These are phyloP conservation scores for Apophysomyces variabilis DNA, from an alignment of 371 early-diverging fungal genomes.

Conservation along the genomic window DNA sequence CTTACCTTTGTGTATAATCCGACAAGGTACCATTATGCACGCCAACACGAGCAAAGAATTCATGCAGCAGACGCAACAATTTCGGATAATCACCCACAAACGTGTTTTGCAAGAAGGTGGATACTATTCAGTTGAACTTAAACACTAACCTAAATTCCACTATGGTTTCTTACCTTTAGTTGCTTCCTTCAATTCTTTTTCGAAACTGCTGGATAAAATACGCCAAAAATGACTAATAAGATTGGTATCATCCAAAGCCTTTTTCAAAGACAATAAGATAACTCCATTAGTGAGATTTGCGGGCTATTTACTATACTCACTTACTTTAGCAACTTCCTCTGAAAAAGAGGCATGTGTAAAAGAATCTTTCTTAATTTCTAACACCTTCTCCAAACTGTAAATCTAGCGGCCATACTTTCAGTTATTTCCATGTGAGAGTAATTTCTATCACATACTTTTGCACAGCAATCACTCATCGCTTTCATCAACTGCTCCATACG, in stretches of 20 bases:
- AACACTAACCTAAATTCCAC: not conserved
- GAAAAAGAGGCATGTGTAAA: conserved; percentile 68
- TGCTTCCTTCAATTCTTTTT: conserved; percentile 52
- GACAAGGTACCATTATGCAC: conserved; percentile 58
- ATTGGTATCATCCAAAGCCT: conserved; percentile 46
- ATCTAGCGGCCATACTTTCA: conserved; percentile 41
- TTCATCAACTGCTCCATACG: conserved; percentile 77
- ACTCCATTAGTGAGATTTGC: not conserved
- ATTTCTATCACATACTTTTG: conserved; percentile 51
- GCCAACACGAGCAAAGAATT: conserved; percentile 75
- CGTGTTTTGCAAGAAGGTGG: conserved; percentile 70
- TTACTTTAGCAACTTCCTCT: conserved; percentile 58
- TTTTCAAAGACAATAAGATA: not conserved
- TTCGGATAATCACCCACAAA: conserved; percentile 80
- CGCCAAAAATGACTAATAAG: conserved; percentile 57
- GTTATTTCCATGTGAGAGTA: not conserved
- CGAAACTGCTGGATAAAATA: conserved; percentile 48
- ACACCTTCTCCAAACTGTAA: conserved; percentile 72
- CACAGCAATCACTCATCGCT: conserved; percentile 69
- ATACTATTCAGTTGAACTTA: conserved; percentile 35
- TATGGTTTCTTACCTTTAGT: conserved; percentile 32
- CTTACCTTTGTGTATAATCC: conserved; percentile 63
- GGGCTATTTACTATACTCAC: not conserved
- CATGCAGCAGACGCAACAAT: conserved; percentile 73
- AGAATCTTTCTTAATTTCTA: conserved; percentile 73